These are phyloP conservation scores for Sugiyamaella boreocaroliniensis DNA, from an alignment of 805 yeast species.

Conservation along the genomic window DNA sequence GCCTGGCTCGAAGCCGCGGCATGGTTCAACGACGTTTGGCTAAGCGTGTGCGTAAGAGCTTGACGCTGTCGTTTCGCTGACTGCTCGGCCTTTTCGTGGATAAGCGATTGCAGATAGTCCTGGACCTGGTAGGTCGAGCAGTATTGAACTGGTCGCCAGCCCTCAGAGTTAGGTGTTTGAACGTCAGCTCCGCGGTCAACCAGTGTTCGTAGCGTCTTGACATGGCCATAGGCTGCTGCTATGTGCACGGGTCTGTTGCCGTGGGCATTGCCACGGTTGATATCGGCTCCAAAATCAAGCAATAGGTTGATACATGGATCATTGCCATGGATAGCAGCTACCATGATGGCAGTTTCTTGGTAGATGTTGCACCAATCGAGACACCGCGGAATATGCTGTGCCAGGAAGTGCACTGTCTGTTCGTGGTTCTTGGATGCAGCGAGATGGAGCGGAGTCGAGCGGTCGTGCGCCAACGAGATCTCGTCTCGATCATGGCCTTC, in stretches of 20 bases:
- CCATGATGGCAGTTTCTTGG: conserved; percentile 46
- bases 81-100: conserved; percentile 18
- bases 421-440: conserved; percentile 59
- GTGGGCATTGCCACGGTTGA: conserved; percentile 59
- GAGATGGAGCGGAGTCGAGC: conserved; percentile 63
- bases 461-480: conserved; percentile 45
- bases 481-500: conserved; percentile 51
- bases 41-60: conserved; percentile 1
- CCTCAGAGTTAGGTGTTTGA: conserved; percentile 45
- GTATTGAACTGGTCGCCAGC: conserved; percentile 60
- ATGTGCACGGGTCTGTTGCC: conserved; percentile 83
- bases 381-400: conserved; percentile 55
- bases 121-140: conserved; percentile 49
- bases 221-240: conserved; percentile 65
- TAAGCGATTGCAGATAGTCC: conserved; percentile 32
- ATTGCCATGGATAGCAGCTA: conserved; percentile 55
- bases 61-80: conserved; percentile 13
- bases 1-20: background rate
- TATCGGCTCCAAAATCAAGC: conserved; percentile 69
- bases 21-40: background rate
- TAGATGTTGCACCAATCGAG: conserved; percentile 53
- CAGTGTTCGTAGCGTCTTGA: conserved; percentile 49
- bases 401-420: conserved; percentile 64
- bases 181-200: conserved; percentile 46
- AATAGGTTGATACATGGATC: conserved; percentile 58